phyloP scores from a whole-genome alignment of 192 early-diverging fungal species.

The Gorgonomyces haynaldii region DNA sequence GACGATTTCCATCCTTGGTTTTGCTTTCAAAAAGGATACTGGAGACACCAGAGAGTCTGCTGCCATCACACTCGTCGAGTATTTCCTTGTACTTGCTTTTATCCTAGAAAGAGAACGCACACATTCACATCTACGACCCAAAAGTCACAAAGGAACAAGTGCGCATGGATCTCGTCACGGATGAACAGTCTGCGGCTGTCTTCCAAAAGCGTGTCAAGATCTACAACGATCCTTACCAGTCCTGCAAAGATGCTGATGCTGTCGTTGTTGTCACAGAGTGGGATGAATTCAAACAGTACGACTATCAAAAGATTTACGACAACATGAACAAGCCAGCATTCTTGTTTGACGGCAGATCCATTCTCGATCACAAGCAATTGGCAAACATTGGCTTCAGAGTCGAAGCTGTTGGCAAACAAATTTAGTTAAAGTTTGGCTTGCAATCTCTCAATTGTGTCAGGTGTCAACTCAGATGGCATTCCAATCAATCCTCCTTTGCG shows the following conservation, averaged over 20 bases:
- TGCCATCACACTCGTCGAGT: slow-evolving; percentile 71
- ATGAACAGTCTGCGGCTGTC: slow-evolving; percentile 12
- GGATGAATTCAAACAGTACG: slow-evolving; percentile 74
- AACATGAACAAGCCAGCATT: slow-evolving; percentile 75
- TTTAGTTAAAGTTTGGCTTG: too few relatives aligned
- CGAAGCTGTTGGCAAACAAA: slow-evolving; percentile 51
- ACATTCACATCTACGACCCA: slow-evolving; percentile 76
- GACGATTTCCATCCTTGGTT: slow-evolving; percentile 71
- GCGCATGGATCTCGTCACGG: slow-evolving; percentile 33
- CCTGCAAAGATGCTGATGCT: slow-evolving; percentile 59
- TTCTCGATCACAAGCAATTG: slow-evolving; percentile 56
- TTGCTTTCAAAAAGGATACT: slow-evolving; percentile 92
- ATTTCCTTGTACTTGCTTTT: too few relatives aligned
- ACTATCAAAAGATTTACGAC: slow-evolving; percentile 56
- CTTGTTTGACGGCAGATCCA: slow-evolving; percentile 82
- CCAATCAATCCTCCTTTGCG: slow-evolving; percentile 13
- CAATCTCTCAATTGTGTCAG: too few relatives aligned
- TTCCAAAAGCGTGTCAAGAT: slow-evolving; percentile 56
- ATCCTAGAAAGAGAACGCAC: slow-evolving; percentile 62
- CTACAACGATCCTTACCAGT: slow-evolving; percentile 52
- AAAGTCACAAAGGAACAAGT: slow-evolving; percentile 71
- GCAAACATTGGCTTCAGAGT: slow-evolving; percentile 69
- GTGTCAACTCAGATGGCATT: too few relatives aligned
- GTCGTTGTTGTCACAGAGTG: slow-evolving; percentile 78
- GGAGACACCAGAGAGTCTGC: slow-evolving; percentile 88